Percentiles rank a stretch among this genome's conserved stretches.
These are phyloP conservation scores for Saturnispora dispora DNA, from an alignment of 805 yeast species.

Conservation along the genomic window DNA sequence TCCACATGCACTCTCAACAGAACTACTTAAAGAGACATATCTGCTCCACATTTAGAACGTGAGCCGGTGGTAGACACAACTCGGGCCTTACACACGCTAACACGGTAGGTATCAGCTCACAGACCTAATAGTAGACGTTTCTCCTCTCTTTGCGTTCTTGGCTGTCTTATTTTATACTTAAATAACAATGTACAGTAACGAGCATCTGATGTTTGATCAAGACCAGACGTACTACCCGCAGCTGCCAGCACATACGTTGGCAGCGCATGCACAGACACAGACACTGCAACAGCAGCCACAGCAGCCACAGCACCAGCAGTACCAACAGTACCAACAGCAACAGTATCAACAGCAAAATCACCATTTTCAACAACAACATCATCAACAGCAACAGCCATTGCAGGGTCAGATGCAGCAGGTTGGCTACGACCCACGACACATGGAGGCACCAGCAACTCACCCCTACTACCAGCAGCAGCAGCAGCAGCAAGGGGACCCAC, in stretches of 20 bases:
- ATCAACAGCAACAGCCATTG: neutral
- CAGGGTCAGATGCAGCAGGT: no score
- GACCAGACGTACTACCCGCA: neutral
- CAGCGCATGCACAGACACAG: neutral
- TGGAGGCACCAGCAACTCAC: neutral
- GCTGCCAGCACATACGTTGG: neutral
- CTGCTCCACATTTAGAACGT: neutral
- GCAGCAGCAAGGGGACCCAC: neutral
- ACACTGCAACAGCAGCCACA: neutral
- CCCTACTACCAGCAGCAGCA: neutral
- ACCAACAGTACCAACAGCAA: neutral
- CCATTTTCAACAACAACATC: neutral
- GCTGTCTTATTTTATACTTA: neutral
- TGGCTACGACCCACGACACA: neutral
- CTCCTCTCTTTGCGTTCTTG: neutral
- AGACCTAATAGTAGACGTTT: neutral
- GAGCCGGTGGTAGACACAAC: neutral
- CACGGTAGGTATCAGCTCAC: neutral
- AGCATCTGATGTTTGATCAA: neutral
- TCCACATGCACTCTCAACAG: neutral
- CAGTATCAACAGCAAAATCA: neutral
- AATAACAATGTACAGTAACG: neutral
- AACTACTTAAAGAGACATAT: neutral
- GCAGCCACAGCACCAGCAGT: no score
- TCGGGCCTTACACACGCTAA: neutral